Percentiles rank a stretch among this genome's conserved stretches.
phyloP scores from a whole-genome alignment of 2,329 filamentous ascomycete genomes.

The Tympanopsis confertula region DNA sequence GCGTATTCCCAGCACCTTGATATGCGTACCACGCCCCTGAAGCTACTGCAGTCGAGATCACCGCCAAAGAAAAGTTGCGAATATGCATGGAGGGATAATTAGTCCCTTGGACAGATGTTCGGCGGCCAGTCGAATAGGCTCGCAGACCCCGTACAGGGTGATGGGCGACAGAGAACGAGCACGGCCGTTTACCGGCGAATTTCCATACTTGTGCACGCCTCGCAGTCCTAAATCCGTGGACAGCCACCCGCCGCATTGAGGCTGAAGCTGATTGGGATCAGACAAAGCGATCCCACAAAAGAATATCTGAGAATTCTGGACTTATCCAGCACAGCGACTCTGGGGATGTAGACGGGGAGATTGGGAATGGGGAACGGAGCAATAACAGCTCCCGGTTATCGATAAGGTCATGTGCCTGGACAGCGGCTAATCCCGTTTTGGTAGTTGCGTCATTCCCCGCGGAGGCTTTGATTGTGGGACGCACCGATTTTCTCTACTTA shows the following conservation, averaged over 20 bases:
- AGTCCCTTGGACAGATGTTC: slow-evolving; percentile 18
- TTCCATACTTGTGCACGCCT: slow-evolving; percentile 29
- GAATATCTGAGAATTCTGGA: no score
- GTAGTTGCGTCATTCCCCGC: slow-evolving; percentile 1
- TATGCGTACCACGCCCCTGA: slow-evolving; percentile 35
- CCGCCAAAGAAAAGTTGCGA: slow-evolving; percentile 31
- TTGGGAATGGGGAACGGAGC: no score
- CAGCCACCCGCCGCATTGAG: slow-evolving; percentile 32
- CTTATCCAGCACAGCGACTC: no score
- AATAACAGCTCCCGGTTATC: no score
- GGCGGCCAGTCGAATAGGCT: slow-evolving; percentile 14
- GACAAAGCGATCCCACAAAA: slow-evolving; percentile 1
- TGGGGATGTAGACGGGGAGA: no score
- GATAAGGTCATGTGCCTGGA: no score
- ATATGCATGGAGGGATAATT: slow-evolving; percentile 33
- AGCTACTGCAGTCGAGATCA: slow-evolving; percentile 31
- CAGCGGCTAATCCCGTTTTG: background rate
- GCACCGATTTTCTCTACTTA: background rate
- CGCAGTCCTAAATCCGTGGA: slow-evolving; percentile 31
- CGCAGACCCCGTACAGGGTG: slow-evolving; percentile 22
- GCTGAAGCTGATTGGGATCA: slow-evolving; percentile 1
- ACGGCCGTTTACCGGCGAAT: slow-evolving; percentile 19
- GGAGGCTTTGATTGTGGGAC: background rate
- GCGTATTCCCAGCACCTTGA: slow-evolving; percentile 14
- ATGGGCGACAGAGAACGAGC: slow-evolving; percentile 16